Evolutionary conservation across 1,284 basidiomycete genomes (phyloP).

Genomic region (Phellopilus nigrolimitatus): DNA sequence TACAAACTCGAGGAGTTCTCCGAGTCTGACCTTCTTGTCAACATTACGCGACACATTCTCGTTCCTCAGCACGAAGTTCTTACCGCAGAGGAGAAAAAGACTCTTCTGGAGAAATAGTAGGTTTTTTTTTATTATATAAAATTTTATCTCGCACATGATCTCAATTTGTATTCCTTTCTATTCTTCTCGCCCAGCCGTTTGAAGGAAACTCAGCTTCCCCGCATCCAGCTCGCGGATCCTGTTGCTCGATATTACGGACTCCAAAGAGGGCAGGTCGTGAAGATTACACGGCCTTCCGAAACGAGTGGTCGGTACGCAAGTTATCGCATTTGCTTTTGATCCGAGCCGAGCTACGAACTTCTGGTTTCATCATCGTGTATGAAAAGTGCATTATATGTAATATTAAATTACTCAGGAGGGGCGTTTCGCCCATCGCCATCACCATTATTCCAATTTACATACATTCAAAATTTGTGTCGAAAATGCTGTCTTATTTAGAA

Average conservation of each 20-base stretch:
- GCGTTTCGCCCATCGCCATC: too few relatives aligned
- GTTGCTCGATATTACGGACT: slow-evolving; percentile 98
- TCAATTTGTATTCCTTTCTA: slow-evolving; percentile 8
- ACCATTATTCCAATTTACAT: too few relatives aligned
- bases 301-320: slow-evolving; percentile 94
- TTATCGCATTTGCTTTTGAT: slow-evolving; percentile 82
- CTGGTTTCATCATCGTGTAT: too few relatives aligned
- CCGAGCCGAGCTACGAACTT: too few relatives aligned
- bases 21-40: slow-evolving; percentile 93
- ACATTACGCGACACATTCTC: slow-evolving; percentile 94
- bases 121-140: slow-evolving; percentile 32
- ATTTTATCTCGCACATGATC: not conserved
- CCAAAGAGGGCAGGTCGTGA: slow-evolving; percentile 93
- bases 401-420: not conserved
- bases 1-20: slow-evolving; percentile 96
- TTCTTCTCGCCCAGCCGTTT: slow-evolving; percentile 63
- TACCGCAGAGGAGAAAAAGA: slow-evolving; percentile 80
- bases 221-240: slow-evolving; percentile 94
- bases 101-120: slow-evolving; percentile 89
- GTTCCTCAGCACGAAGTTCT: slow-evolving; percentile 94
- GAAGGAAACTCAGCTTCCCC: slow-evolving; percentile 96
- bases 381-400: slow-evolving; percentile 7
- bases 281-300: slow-evolving; percentile 96
- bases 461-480: not conserved
- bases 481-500: not conserved